These are phyloP conservation scores for Curvularia lunata DNA, from an alignment of 2,329 filamentous ascomycete species.

Conservation along the genomic window DNA sequence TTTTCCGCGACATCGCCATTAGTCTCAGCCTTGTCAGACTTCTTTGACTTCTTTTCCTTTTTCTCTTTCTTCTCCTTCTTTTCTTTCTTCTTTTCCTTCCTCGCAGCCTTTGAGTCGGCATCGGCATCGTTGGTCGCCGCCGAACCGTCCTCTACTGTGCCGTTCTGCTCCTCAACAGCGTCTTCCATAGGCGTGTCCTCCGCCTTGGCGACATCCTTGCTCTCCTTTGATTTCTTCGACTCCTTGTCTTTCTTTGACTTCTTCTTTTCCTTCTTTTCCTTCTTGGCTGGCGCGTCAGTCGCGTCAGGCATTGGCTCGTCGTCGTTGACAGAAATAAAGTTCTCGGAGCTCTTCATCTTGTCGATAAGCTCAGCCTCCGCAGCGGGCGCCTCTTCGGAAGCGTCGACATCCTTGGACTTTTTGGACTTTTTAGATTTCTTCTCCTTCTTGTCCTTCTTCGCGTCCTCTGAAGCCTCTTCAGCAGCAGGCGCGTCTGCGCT, in stretches of 20 bases:
- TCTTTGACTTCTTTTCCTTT: slow-evolving; percentile 33
- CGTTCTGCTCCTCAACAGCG: slow-evolving; percentile 17
- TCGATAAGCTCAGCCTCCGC: slow-evolving; percentile 24
- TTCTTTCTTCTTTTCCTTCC: slow-evolving; percentile 32
- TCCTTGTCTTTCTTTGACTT: slow-evolving; percentile 37
- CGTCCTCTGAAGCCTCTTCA: slow-evolving; percentile 16
- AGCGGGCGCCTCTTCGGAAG: slow-evolving; percentile 9
- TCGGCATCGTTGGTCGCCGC: slow-evolving; percentile 22
- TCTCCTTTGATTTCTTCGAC: slow-evolving; percentile 29
- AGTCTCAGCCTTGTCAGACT: slow-evolving; percentile 22
- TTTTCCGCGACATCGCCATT: slow-evolving; percentile 19
- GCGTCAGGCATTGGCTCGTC: slow-evolving; percentile 32
- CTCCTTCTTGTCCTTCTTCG: slow-evolving; percentile 24
- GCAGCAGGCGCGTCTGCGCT: slow-evolving; percentile 9
- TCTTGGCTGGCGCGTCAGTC: slow-evolving; percentile 22
- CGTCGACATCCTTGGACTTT: slow-evolving; percentile 25
- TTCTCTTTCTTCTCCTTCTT: slow-evolving; percentile 41
- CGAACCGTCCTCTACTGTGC: slow-evolving; percentile 16
- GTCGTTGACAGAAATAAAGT: slow-evolving; percentile 24
- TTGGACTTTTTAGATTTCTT: slow-evolving; percentile 36
- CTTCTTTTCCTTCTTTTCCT: slow-evolving; percentile 33
- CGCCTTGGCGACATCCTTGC: slow-evolving; percentile 12
- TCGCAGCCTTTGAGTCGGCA: slow-evolving; percentile 25
- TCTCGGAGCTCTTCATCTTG: slow-evolving; percentile 21
- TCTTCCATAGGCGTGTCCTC: slow-evolving; percentile 20